phyloP scores from a whole-genome alignment of 345 rosid genomes.

The Camelina laxa region DNA sequence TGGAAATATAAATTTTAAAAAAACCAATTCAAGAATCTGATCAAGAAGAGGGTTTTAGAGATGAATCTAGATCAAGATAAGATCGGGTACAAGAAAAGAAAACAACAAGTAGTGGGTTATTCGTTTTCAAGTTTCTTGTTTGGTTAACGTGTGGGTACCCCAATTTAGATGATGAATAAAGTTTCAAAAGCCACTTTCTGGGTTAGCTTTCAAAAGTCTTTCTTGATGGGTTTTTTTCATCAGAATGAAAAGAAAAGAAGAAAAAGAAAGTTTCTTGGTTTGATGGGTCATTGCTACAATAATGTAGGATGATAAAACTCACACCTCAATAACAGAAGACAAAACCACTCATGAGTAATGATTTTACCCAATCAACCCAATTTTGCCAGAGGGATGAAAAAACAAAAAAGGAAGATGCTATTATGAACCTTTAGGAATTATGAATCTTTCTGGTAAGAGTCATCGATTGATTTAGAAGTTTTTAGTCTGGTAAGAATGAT shows the following conservation, averaged over 20 bases:
- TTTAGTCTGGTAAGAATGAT: conserved; percentile 33
- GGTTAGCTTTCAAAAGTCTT: conserved; percentile 42
- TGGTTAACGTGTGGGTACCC: conserved; percentile 45
- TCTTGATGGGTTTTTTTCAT: conserved; percentile 40
- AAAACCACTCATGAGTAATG: conserved; percentile 25
- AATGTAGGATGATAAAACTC: conserved; percentile 33
- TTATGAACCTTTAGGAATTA: conserved; percentile 8
- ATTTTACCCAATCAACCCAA: conserved; percentile 31
- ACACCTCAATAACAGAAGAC: conserved; percentile 34
- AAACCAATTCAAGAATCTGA: conserved; percentile 28
- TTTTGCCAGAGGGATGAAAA: conserved; percentile 4
- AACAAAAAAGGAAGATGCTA: background rate
- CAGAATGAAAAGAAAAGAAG: background rate
- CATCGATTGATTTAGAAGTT: conserved; percentile 9
- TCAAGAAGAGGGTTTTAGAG: conserved; percentile 10
- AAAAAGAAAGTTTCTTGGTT: background rate
- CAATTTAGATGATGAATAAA: conserved; percentile 29
- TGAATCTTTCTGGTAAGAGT: conserved; percentile 38
- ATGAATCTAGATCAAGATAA: conserved; percentile 30
- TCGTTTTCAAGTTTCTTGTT: conserved; percentile 35
- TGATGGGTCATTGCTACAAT: conserved; percentile 42
- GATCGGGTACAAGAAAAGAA: conserved; percentile 11
- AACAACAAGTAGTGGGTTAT: conserved; percentile 23
- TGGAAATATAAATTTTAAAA: background rate
- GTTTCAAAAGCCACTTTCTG: conserved; percentile 42